Evolutionary conservation across 2,329 filamentous ascomycete genomes (phyloP), one percentile per base, ranked within the genome.

Genomic region (Exophiala calicioides): DNA sequence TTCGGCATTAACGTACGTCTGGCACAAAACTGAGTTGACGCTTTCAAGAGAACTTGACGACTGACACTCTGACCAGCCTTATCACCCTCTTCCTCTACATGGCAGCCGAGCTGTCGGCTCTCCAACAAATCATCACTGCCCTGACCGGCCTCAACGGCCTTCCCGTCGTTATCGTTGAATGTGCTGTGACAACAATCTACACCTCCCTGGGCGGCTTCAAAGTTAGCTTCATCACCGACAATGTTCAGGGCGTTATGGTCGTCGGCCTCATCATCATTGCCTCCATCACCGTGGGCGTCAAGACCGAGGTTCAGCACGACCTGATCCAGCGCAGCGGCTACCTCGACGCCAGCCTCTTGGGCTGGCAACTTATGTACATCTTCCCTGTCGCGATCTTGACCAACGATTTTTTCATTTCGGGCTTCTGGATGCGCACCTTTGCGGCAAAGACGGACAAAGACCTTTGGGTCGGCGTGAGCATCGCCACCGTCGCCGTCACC

Each of bases 311-410:
- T 55, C 79, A 90, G 61, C 79, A 74, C 21, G 77, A 76, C 27
- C 74, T 88, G 9, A 81, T 93, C 58, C 79, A 80, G 1, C 70
- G 79, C 4, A 90, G 86, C 0, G 82, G 82, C 6, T 77, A 88
- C 19, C 78, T 85, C n/a, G 73, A 88, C 33, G 59, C 83, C 4
- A 86, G 71, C 46, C 75, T 89, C 2, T 75, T 93, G 1, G 88
- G 88, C 44, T 93, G 88, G 86, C 88, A 93, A 67, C 78, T 93
- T 10, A 72, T 93, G 26, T 93, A 91, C 70, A 91, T 93, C 56
- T 76, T 93, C 1, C 86, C 88, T 0, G 78, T 93, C 4, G 88
- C 88, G 33, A 79, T 93, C 55, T 63, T 90, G 45, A 90, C 87
- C 49, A 93, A 91, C 69, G 84, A 90, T 72, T 90, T 93, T 74